Percentiles rank a stretch among this genome's conserved stretches.
phyloP scores from a whole-genome alignment of 768 basidiomycete genomes.

The Asterophora parasitica region DNA sequence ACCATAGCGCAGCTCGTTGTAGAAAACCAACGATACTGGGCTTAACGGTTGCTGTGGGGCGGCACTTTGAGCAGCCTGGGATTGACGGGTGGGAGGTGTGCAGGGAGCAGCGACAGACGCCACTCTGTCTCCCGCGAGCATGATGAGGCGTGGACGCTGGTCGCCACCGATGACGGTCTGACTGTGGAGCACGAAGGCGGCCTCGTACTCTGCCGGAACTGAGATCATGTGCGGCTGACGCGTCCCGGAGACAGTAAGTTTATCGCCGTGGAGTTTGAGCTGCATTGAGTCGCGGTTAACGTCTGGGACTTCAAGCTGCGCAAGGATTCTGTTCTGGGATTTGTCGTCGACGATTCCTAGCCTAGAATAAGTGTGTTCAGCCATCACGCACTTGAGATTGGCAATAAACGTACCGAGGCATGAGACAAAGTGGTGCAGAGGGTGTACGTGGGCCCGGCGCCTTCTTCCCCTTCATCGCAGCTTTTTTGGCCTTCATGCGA shows the following conservation, averaged over 20 bases:
- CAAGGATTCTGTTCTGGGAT: slow-evolving; percentile 25
- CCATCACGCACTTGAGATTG: background rate
- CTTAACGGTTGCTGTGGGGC: background rate
- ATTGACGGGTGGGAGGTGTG: background rate
- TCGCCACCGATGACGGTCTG: background rate
- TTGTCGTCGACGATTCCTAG: slow-evolving; percentile 41
- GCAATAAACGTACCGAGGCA: slow-evolving; percentile 16
- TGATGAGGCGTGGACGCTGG: slow-evolving; percentile 8
- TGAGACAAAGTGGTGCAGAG: background rate
- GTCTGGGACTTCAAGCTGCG: slow-evolving; percentile 43
- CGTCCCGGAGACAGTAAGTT: slow-evolving; percentile 31
- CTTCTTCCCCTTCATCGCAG: background rate
- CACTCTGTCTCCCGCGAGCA: slow-evolving; percentile 11
- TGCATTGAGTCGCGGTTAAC: slow-evolving; percentile 32
- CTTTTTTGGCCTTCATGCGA: slow-evolving; percentile 4
- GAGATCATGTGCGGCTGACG: slow-evolving; percentile 20
- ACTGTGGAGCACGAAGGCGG: slow-evolving; percentile 8
- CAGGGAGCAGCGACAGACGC: background rate
- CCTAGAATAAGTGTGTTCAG: slow-evolving; percentile 20
- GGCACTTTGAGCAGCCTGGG: background rate
- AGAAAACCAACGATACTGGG: slow-evolving; percentile 7
- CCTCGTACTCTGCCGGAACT: slow-evolving; percentile 9
- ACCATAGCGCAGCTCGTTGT: slow-evolving; percentile 40
- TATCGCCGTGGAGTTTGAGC: slow-evolving; percentile 28
- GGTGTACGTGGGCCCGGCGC: too few species aligned